Evolutionary conservation across 148 eudicot species (phyloP).

Genomic region (Oxyria digyna): DNA sequence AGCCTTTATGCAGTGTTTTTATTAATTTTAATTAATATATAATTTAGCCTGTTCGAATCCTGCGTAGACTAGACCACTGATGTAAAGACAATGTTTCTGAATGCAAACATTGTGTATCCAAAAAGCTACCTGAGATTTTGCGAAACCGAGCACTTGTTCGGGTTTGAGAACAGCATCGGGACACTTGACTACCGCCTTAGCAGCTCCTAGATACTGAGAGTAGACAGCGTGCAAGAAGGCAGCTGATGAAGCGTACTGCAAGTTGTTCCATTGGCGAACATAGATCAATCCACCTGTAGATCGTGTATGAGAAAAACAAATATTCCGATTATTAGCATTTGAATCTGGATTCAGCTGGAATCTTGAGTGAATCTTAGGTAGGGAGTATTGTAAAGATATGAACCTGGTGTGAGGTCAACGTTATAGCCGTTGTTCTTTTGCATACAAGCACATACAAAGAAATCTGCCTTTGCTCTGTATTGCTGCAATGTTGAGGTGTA

Average conservation of each 20-base stretch:
- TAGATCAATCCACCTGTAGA: conserved; percentile 59
- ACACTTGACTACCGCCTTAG: conserved; percentile 18
- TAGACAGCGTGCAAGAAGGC: conserved; percentile 28
- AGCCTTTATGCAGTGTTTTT: too few species aligned
- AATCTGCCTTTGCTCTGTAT: conserved; percentile 77
- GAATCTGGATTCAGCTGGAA: too few species aligned
- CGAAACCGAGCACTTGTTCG: conserved; percentile 33
- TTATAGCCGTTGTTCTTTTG: conserved; percentile 65
- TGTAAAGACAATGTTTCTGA: too few species aligned
- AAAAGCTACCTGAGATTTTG: conserved; percentile 56
- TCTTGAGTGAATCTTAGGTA: too few species aligned
- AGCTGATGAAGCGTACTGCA: conserved; percentile 43
- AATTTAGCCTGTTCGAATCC: too few species aligned
- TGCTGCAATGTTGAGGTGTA: conserved; percentile 45
- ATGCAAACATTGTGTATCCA: too few species aligned
- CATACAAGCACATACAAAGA: conserved; percentile 60
- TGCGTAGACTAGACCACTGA: too few species aligned
- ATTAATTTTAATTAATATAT: too few species aligned
- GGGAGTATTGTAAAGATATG: neutral
- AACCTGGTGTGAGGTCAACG: conserved; percentile 23
- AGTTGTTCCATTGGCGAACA: conserved; percentile 64
- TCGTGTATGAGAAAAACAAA: too few species aligned
- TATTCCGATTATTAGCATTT: neutral
- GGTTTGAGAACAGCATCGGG: conserved; percentile 20
- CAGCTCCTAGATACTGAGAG: conserved; percentile 26